Evolutionary conservation across 1,284 basidiomycete species (phyloP), one percentile per base, ranked within the genome.

Genomic region (Ustilago cynodontis): DNA sequence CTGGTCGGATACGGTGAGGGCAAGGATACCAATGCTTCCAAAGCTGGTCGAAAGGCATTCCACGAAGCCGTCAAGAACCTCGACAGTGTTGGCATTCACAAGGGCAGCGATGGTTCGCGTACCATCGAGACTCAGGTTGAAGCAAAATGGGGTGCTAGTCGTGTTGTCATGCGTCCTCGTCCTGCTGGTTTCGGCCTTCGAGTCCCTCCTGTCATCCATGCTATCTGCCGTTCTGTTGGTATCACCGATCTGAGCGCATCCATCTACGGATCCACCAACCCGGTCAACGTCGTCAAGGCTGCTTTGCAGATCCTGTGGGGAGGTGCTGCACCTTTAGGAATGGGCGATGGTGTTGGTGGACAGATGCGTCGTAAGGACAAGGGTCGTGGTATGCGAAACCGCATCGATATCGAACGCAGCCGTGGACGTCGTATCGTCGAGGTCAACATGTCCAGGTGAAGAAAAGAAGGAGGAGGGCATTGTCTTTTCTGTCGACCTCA

Each of bases 191-290:
- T 98, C 86, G 96, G 96, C 11, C 88, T 99, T 56, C 90, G 92
- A 77, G 94, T 93, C 82, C 94, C 96, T 76, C 94, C 94, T 9
- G 90, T 92, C 80, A 88, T 98, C 60, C 95, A 98, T 87, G 87
- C 88, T 54, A 89, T 99, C 58, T 90, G 95, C 82, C 93, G 93
- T 80, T 94, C 95, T 0, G 94, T 93, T 2, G 96, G 96, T 13
- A 94, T 98, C 87, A 93, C 94, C 85, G 96, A 99, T 86, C 90
- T 93, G 51, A 94, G 92, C 78, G 96, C 94, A 29, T 95, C 95
- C 87, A 93, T 98, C 45, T 93, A 94, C 90, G 95, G 95, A 37
- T 95, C 93, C 79, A 89, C 93, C 76, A 97, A 96, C 87, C 90
- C 90, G 45, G 88, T 93, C 80, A 91, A 88, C 56, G 88, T 89